Evolutionary conservation across 805 yeast genomes (phyloP), one percentile per base, ranked within the genome.

Genomic region (Kuraishia piskuri): DNA sequence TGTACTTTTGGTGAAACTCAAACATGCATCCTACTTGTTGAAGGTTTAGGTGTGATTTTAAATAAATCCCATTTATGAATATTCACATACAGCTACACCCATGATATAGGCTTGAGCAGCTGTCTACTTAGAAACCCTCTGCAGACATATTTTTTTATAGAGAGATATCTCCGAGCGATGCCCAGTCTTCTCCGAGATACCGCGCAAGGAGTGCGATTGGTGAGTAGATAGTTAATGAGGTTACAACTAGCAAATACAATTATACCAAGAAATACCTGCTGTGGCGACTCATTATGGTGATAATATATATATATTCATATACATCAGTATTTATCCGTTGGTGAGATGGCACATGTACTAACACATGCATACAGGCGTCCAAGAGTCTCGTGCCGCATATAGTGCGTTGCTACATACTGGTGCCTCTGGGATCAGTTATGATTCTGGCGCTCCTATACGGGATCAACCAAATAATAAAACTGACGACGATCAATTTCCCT

Each of bases 401-500:
- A n/a, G 26, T 23, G 31, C 6, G 49, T 21, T 22, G 26, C 22
- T 50, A 50, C 40, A 26, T 44, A 21, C 23, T 50, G 40, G 37
- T 24, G 6, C 52, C 52, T 10, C 50, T 73, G 6, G 86, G 86
- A 1, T 67, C 77, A 21, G 53, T 80, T 12, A 49, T 77, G 1
- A 64, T 77, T 21, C 65, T 83, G 48, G 57, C 68, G 52, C 63
- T 76, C 5, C 66, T 83, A 22, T 84, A 82, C 57, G 87, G 84
- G 0, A 65, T 82, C 49, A 76, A 83, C 60, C 64, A 68, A 54
- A 65, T 80, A 23, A 69, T 83, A 50, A 61, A 68, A 22, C 60
- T 71, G 49, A 74, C 78, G 6, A 70, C 75, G 4, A 75, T 85
- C 56, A 68, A 73, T 49, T 83, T 86, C 63, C 92, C 92, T 0